phyloP scores from a whole-genome alignment of 1,284 basidiomycete species.

The Irpex sp. region DNA sequence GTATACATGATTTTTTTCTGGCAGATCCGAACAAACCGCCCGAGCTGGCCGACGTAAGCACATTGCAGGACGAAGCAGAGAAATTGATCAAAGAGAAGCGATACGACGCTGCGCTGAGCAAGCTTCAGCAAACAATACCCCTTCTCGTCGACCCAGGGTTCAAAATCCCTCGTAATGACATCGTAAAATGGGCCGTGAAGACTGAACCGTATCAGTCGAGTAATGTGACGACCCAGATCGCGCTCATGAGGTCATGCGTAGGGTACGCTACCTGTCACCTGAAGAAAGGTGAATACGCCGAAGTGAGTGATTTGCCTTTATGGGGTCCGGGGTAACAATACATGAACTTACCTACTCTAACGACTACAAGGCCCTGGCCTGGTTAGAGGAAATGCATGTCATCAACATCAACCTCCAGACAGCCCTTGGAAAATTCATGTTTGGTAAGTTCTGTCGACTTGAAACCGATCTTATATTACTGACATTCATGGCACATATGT shows the following conservation, averaged over 20 bases:
- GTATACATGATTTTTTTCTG: too few species aligned
- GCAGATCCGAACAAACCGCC: neutral
- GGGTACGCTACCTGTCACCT: neutral
- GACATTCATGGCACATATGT: neutral
- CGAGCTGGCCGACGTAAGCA: neutral
- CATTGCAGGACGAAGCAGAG: neutral
- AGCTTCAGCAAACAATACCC: neutral
- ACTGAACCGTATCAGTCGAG: neutral
- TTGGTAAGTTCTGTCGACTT: neutral
- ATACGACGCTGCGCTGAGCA: neutral
- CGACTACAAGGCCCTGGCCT: neutral
- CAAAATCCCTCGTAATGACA: neutral
- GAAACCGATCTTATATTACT: neutral
- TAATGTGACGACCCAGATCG: neutral
- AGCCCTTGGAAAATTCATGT: neutral
- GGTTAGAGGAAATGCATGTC: neutral
- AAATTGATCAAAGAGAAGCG: neutral
- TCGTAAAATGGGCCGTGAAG: neutral
- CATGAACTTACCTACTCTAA: neutral
- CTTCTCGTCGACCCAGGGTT: neutral
- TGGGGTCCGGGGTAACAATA: neutral
- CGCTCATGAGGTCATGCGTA: neutral
- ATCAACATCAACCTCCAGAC: neutral
- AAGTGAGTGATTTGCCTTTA: neutral
- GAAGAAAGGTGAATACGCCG: neutral